Evolutionary conservation across 306 rosid species (phyloP).

Genomic region (Erythrophleum fordii): DNA sequence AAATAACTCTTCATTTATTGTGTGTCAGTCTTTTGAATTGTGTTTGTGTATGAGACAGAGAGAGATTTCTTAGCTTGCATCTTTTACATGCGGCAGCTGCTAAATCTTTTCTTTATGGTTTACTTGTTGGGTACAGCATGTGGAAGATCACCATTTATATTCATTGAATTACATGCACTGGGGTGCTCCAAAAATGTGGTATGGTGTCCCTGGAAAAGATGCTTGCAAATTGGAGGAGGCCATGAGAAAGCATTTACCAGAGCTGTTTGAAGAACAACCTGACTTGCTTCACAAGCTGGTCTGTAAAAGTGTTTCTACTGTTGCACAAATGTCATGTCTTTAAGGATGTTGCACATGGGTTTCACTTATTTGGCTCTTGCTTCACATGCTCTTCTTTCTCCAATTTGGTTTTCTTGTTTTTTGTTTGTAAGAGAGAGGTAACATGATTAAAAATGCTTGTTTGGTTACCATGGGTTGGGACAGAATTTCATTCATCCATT

Average conservation of each 20-base stretch:
- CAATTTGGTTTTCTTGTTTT: neutral
- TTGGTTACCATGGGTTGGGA: constrained; percentile 6
- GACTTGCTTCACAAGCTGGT: constrained; percentile 99
- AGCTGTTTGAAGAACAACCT: constrained; percentile 90
- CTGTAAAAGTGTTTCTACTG: constrained; percentile 44
- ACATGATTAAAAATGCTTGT: neutral
- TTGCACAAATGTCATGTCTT: constrained; percentile 4
- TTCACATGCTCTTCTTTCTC: constrained; percentile 18
- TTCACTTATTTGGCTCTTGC: constrained; percentile 32
- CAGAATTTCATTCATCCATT: constrained; percentile 26
- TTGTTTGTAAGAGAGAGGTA: constrained; percentile 18
- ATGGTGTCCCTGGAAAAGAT: constrained; percentile 87
- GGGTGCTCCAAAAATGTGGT: constrained; percentile 98
- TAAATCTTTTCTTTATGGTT: constrained; percentile 39
- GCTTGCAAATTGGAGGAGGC: constrained; percentile 81
- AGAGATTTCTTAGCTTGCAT: constrained; percentile 19
- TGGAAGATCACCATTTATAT: constrained; percentile 95
- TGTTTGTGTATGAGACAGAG: neutral
- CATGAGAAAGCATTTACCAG: constrained; percentile 91
- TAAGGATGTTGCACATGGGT: constrained; percentile 20
- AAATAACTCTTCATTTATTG: constrained; percentile 8
- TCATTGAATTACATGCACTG: constrained; percentile 95
- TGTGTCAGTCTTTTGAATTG: constrained; percentile 19
- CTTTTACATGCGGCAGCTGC: constrained; percentile 33
- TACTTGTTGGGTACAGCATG: constrained; percentile 73